These are phyloP conservation scores for Phytopythium oedochilum DNA, from an alignment of 352 stramenopile genomes.

Conservation along the genomic window DNA sequence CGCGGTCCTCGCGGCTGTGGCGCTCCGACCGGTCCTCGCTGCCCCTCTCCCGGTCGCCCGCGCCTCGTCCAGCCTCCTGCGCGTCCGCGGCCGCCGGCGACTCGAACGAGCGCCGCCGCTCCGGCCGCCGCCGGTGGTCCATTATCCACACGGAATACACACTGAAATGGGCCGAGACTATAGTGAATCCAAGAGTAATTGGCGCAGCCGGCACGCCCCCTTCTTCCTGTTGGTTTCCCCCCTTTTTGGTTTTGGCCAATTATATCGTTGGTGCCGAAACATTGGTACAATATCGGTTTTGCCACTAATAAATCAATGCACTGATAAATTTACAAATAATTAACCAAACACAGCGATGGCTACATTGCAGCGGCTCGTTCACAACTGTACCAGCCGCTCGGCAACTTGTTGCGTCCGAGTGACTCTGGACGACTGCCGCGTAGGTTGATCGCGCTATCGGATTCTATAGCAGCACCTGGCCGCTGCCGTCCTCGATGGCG, in stretches of 20 bases:
- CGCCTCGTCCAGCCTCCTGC: neutral
- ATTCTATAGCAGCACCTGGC: constrained; percentile 21
- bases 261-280: neutral
- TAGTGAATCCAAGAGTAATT: constrained; percentile 6
- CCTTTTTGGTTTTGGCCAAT: neutral
- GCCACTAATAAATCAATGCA: too few species aligned
- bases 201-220: neutral
- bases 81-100: neutral
- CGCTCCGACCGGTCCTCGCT: neutral
- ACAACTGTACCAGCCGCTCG: neutral
- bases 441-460: too few species aligned
- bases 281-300: neutral
- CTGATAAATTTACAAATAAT: too few species aligned
- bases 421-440: too few species aligned
- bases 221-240: neutral
- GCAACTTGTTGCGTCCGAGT: neutral
- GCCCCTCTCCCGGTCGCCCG: neutral
- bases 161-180: neutral
- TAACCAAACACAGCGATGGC: too few species aligned
- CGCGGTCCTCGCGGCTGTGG: constrained; percentile 2
- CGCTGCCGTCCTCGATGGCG: constrained; percentile 2
- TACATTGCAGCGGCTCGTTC: neutral
- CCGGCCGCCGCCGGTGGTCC: constrained; percentile 1
- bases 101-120: neutral
- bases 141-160: neutral